These are phyloP conservation scores for Alloteropsis semialata DNA, from an alignment of 176 grass and related monocot genomes.

Conservation along the genomic window DNA sequence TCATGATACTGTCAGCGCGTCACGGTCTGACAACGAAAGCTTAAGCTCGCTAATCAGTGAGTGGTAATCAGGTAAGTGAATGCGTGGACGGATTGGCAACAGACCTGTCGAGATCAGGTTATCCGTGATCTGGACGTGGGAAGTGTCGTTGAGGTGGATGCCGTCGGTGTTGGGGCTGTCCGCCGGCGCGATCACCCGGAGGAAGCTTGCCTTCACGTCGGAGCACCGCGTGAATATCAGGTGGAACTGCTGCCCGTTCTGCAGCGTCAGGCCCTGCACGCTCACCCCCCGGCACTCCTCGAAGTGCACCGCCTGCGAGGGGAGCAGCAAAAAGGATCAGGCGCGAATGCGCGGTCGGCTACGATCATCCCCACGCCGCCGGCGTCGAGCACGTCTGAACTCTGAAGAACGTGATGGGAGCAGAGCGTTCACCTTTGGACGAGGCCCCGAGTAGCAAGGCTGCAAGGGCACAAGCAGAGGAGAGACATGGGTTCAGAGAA, in stretches of 20 bases:
- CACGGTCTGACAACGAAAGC: neutral
- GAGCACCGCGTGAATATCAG: slow-evolving; percentile 62
- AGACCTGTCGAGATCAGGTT: slow-evolving; percentile 63
- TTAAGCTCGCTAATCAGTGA: neutral
- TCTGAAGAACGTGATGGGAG: neutral
- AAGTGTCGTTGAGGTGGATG: slow-evolving; percentile 63
- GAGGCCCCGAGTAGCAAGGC: slow-evolving; percentile 45
- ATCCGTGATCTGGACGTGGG: slow-evolving; percentile 44
- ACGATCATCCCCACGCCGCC: neutral
- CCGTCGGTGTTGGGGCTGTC: slow-evolving; percentile 97
- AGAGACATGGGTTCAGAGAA: neutral
- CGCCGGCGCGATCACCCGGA: slow-evolving; percentile 64
- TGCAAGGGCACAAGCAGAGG: slow-evolving; percentile 23
- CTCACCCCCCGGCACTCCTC: slow-evolving; percentile 53
- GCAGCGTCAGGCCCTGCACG: slow-evolving; percentile 56
- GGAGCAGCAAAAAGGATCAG: neutral
- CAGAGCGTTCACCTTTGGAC: slow-evolving; percentile 47
- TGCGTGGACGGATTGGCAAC: neutral
- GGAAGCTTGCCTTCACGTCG: slow-evolving; percentile 52
- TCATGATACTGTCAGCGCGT: neutral
- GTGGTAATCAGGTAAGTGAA: neutral
- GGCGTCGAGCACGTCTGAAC: neutral
- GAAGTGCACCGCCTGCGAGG: slow-evolving; percentile 67
- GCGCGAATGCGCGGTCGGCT: neutral
- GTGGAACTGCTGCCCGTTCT: slow-evolving; percentile 76